Base-by-base conservation (phyloP, 2,329 filamentous ascomycete species). In the Claviceps pazoutovae region DNA sequence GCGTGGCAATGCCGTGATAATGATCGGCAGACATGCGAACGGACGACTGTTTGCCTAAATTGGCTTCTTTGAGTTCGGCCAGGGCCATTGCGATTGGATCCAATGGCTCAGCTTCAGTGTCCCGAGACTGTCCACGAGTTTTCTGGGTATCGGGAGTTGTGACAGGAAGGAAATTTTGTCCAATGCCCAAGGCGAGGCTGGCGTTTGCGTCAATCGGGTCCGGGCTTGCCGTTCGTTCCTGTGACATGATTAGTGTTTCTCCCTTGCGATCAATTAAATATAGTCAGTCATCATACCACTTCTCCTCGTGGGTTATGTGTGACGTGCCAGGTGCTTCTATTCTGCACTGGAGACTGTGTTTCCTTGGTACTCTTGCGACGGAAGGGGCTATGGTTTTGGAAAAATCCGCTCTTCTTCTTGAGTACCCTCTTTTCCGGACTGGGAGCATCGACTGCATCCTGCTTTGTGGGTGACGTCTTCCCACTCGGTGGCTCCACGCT, bases 141-240 rank as follows among this genome's bases (percentile, higher is more conserved):
- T 64, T 61, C 56, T 75, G 75, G 57, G 75, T 77, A 54, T 91
- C 86, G 0, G 88, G 84, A 8, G 85, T 85, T 13, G 86, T 85
- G 9, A 98, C 91, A 52, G 95, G 83, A 61, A 98, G 95, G 11
- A 98, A 88, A 60, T 98, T 98, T 60, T 94, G 88, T 7, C 93
- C 93, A 51, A 98, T 80, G 61, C 96, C 96, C 30, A 98, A 75
- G 55, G 95, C 91, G 60, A 97, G 83, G 64, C 86, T 95, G 41
- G 91, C 89, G 56, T 93, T 84, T 52, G 91, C 90, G 62, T 96
- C 93, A 39, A 93, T 90, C 1, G 86, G 86, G 50, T 94, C 88
- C 3, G 88, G 88, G 60, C 88, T 94, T 14, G 70, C 69, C 8
- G 72, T 71, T 16, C 73, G 70, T 41, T 75, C 70, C 9, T 66